Evolutionary conservation across 2,329 filamentous ascomycete genomes (phyloP).

Genomic region (Exophiala oligosperma): DNA sequence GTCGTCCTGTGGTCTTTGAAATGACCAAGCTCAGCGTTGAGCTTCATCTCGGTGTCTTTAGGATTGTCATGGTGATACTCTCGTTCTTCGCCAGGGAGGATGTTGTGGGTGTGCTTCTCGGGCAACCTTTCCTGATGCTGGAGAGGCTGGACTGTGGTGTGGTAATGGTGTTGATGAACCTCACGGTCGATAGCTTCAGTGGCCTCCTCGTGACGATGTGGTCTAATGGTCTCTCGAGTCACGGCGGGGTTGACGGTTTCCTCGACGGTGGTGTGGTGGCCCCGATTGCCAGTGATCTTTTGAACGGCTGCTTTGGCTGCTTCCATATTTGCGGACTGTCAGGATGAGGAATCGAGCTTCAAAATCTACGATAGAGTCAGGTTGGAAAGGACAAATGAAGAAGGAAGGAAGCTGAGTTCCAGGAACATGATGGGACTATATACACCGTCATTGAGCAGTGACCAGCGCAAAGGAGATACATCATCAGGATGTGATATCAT

Average conservation of each 20-base stretch:
- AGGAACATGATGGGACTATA: no score
- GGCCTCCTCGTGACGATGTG: constrained; percentile 62
- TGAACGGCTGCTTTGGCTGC: constrained; percentile 64
- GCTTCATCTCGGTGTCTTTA: constrained; percentile 45
- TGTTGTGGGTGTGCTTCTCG: constrained; percentile 63
- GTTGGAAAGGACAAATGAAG: no score
- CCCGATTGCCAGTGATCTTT: constrained; percentile 61
- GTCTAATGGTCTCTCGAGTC: constrained; percentile 60
- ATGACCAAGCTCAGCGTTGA: constrained; percentile 55
- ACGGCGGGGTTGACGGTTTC: constrained; percentile 63
- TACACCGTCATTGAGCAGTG: no score
- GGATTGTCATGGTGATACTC: constrained; percentile 62
- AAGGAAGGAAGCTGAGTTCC: no score
- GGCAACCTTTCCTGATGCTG: constrained; percentile 56
- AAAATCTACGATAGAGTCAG: no score
- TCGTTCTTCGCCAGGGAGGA: constrained; percentile 60
- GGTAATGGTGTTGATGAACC: constrained; percentile 71
- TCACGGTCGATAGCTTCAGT: constrained; percentile 66
- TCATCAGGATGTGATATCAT: no score
- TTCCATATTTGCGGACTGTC: constrained; percentile 53
- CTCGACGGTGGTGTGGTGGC: constrained; percentile 70
- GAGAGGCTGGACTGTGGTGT: constrained; percentile 68
- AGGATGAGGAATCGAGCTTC: not conserved
- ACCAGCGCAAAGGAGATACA: no score
- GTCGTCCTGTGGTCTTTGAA: constrained; percentile 54